Conservation (phyloP, 768 basidiomycete species). For the Russula abietina region DNA sequence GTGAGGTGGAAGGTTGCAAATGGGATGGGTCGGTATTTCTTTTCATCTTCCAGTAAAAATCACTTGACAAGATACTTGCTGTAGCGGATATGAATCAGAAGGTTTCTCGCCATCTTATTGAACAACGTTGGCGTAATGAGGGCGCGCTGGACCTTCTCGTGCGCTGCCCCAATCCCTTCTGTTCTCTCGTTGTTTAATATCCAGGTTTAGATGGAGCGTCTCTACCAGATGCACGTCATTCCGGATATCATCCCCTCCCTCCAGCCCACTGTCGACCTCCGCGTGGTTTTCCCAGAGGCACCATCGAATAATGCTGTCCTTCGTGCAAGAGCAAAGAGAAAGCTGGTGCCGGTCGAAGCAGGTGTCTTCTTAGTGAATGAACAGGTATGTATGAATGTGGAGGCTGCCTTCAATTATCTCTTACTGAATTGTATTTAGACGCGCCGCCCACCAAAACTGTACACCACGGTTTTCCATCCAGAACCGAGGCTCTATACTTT, state of each 20-base stretch:
- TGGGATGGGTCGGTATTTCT: slow-evolving; percentile 57
- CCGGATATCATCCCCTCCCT: slow-evolving; percentile 78
- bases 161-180: slow-evolving; percentile 25
- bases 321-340: slow-evolving; percentile 27
- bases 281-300: slow-evolving; percentile 47
- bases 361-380: slow-evolving; percentile 62
- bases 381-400: slow-evolving; percentile 44
- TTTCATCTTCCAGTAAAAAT: not conserved
- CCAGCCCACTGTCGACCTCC: slow-evolving; percentile 69
- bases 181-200: not conserved
- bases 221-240: slow-evolving; percentile 86
- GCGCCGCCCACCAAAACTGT: slow-evolving; percentile 53
- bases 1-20: slow-evolving; percentile 73
- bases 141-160: slow-evolving; percentile 83
- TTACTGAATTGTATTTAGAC: slow-evolving; percentile 43
- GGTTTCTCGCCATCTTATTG: slow-evolving; percentile 72
- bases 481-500: slow-evolving; percentile 82
- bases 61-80: not conserved
- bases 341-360: slow-evolving; percentile 52
- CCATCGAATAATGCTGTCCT: slow-evolving; percentile 30
- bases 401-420: not conserved
- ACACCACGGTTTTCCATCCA: slow-evolving; percentile 73
- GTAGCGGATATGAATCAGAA: slow-evolving; percentile 62
- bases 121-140: slow-evolving; percentile 80
- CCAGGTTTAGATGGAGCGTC: slow-evolving; percentile 72